Conservation (phyloP, 257 asterid genomes). For the Verbascum thapsus region DNA sequence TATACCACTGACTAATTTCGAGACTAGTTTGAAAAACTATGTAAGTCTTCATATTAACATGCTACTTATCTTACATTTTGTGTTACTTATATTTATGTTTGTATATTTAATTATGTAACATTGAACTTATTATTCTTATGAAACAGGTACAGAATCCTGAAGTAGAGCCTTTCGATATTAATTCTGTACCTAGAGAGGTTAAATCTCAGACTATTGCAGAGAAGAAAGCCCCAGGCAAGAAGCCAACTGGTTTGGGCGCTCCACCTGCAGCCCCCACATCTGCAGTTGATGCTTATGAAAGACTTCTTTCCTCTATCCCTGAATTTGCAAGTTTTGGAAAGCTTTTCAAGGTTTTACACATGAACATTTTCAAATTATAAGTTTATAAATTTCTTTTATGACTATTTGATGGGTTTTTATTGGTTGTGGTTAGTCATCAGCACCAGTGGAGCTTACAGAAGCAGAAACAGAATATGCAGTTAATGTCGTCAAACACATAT, state of each 20-base stretch:
- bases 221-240: constrained; percentile 92
- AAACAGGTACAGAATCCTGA: constrained; percentile 65
- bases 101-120: constrained; percentile 12
- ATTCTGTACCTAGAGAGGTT: constrained; percentile 84
- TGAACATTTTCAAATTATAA: constrained; percentile 4
- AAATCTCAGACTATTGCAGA: constrained; percentile 91
- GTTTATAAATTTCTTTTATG: constrained; percentile 26
- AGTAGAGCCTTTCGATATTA: constrained; percentile 84
- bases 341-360: constrained; percentile 85
- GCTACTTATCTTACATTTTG: constrained; percentile 9
- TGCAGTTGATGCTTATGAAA: constrained; percentile 81
- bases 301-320: constrained; percentile 72
- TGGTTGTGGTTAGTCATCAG: constrained; percentile 69
- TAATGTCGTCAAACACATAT: constrained; percentile 94
- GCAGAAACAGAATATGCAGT: constrained; percentile 99
- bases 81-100: constrained; percentile 16
- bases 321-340: constrained; percentile 84
- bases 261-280: constrained; percentile 77
- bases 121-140: constrained; percentile 27
- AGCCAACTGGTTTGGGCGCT: constrained; percentile 83
- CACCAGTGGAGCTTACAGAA: constrained; percentile 98
- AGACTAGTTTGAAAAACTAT: constrained; percentile 84
- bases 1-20: constrained; percentile 78
- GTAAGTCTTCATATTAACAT: constrained; percentile 47
- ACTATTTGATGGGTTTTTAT: constrained; percentile 24